Base-by-base conservation (phyloP, 1,284 basidiomycete genomes). In the Ganoderma resinaceum region DNA sequence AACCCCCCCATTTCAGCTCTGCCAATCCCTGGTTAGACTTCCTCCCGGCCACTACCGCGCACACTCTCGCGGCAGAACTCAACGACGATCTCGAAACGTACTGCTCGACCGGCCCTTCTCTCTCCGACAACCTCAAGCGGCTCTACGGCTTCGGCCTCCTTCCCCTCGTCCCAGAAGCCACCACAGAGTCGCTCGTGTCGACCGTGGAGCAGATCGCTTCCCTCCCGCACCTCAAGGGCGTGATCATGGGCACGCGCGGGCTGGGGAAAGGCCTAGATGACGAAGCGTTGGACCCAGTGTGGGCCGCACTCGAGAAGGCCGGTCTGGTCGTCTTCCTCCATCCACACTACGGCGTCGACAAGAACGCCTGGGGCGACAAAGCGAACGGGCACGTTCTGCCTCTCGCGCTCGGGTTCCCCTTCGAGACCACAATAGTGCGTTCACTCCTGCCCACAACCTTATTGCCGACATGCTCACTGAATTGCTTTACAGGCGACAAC, bases 1-100 rank as follows among this genome's bases (percentile, higher is more conserved):
- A 35, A 63, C 43, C 35, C 52, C 46, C 20, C 29, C 20, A 9
- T 64, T 72, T 61, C 70, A 89, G 93, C 78, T 86, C 91, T 18
- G 95, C 95, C 35, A 95, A 96, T 76, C 94, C 95, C 16, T 96
- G 95, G 94, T 85, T 96, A 31, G 94, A 96, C 78, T 95, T 95
- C 76, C 84, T 96, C 35, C 78, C 90, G 5, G 85, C 92, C 9
- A 75, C 85, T n/a, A 86, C 90, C 62, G 95, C 95, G 9, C 84
- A 87, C 61, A 76, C 77, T 16, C 84, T 95, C 29, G 93, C 93
- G 0, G 78, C 77, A 18, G 85, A 91, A 66, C 83, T 96, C 62
- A 96, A 96, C 78, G 78, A 84, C 37, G 92, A 95, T 76, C 83
- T 96, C 18, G 93, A 96, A 76, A 75, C 84, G 38, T 95, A 93